These are phyloP conservation scores for Xanthoceras sorbifolium DNA, from an alignment of 345 rosid genomes.

Conservation along the genomic window DNA sequence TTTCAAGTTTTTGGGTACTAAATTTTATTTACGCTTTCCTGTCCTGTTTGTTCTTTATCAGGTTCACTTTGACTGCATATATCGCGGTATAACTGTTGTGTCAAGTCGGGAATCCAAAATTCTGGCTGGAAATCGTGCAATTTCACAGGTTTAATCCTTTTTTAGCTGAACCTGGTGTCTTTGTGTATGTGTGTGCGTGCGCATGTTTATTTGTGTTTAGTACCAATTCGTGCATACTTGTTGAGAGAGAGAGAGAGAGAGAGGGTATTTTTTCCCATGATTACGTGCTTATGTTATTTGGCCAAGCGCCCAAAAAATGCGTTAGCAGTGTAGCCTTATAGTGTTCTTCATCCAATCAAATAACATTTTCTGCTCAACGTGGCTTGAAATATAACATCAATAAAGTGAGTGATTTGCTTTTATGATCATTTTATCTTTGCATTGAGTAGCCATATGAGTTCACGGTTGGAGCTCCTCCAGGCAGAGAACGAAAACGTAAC, in stretches of 20 bases:
- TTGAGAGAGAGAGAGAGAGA: background rate
- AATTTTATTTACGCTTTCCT: background rate
- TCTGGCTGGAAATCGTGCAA: slow-evolving; percentile 83
- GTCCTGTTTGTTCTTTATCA: slow-evolving; percentile 19
- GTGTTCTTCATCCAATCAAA: background rate
- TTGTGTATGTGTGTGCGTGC: background rate
- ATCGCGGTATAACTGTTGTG: slow-evolving; percentile 69
- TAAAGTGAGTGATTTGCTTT: slow-evolving; percentile 6
- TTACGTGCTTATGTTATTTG: background rate
- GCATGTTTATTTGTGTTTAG: no score
- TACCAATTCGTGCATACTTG: background rate
- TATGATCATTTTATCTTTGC: slow-evolving; percentile 1
- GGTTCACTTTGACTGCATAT: slow-evolving; percentile 91
- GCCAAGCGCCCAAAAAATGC: background rate
- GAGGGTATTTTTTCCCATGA: background rate
- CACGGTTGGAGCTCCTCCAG: slow-evolving; percentile 81
- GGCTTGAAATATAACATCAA: background rate
- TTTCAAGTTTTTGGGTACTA: background rate
- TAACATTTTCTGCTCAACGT: background rate
- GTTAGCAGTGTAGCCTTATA: background rate
- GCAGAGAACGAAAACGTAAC: slow-evolving; percentile 85
- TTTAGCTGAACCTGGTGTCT: background rate
- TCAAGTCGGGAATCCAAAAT: slow-evolving; percentile 95
- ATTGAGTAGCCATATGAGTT: slow-evolving; percentile 77
- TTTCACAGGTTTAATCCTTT: slow-evolving; percentile 61